A percentile compares a stretch with the other conserved stretches of the same genome.
Evolutionary conservation across 306 rosid genomes (phyloP).

Genomic region (Sesbania bispinosa): DNA sequence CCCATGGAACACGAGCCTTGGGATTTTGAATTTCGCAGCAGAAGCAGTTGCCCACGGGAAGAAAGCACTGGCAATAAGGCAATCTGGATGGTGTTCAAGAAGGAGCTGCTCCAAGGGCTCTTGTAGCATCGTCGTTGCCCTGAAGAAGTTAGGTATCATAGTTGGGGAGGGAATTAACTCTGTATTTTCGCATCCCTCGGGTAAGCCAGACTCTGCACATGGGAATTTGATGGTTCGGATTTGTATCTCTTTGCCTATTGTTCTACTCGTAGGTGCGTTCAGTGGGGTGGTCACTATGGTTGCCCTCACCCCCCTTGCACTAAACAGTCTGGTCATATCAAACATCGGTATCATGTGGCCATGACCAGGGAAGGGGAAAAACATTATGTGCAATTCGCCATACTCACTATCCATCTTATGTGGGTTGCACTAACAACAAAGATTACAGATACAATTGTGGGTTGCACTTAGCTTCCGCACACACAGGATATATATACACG

Average conservation of each 20-base stretch:
- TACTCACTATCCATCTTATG: too few relatives aligned
- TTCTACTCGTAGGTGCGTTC: neutral
- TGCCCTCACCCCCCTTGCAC: neutral
- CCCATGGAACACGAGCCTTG: conserved; percentile 44
- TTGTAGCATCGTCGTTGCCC: conserved; percentile 20
- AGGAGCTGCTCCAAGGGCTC: conserved; percentile 31
- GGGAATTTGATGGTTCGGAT: conserved; percentile 32
- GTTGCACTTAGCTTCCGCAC: too few relatives aligned
- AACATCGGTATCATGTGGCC: conserved; percentile 7
- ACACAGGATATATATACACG: too few relatives aligned
- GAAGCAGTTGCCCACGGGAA: conserved; percentile 23
- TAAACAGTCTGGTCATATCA: neutral
- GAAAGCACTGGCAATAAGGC: neutral
- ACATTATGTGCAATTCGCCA: neutral
- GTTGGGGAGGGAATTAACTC: neutral
- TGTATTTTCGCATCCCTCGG: conserved; percentile 35
- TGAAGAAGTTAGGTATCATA: neutral
- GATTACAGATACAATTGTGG: too few relatives aligned
- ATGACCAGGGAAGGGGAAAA: neutral
- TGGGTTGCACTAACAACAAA: too few relatives aligned
- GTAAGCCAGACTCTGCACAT: conserved; percentile 4
- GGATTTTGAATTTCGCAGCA: conserved; percentile 36
- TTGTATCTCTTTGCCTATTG: neutral
- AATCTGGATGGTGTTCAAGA: neutral
- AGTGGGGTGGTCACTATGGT: conserved; percentile 11